Conservation (phyloP, 2,329 filamentous ascomycete genomes). For the Gliomastix tumulicola region DNA sequence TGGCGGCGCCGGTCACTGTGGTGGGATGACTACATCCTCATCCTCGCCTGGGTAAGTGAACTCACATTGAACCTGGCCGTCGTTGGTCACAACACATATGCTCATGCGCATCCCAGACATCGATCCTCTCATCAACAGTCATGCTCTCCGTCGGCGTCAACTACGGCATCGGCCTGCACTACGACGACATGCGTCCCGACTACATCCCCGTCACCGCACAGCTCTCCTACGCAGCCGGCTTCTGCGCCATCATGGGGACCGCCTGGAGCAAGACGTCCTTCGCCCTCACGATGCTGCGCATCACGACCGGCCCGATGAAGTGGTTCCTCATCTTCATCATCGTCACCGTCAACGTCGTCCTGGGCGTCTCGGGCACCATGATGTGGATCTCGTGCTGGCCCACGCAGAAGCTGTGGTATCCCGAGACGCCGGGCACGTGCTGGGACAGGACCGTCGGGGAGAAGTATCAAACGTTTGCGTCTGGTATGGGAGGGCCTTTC, state of each 20-base stretch:
- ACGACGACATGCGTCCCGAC: slow-evolving; percentile 1
- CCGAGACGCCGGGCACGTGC: slow-evolving; percentile 15
- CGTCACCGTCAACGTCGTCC: slow-evolving; percentile 12
- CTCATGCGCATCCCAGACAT: not conserved
- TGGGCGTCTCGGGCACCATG: not conserved
- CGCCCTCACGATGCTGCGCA: slow-evolving; percentile 16
- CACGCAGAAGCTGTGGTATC: slow-evolving; percentile 16
- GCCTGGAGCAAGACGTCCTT: slow-evolving; percentile 22
- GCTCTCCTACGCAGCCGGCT: slow-evolving; percentile 1
- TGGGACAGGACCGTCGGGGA: slow-evolving; percentile 10
- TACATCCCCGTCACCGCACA: slow-evolving; percentile 1
- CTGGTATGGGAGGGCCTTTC: too few species aligned
- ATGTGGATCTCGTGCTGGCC: slow-evolving; percentile 14
- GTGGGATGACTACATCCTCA: slow-evolving; percentile 15
- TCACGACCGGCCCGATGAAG: slow-evolving; percentile 11
- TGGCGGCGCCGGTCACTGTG: slow-evolving; percentile 9
- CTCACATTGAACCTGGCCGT: too few species aligned
- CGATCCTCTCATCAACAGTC: not conserved
- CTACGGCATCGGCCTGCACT: slow-evolving; percentile 4
- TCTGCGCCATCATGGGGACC: slow-evolving; percentile 15
- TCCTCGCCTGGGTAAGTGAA: slow-evolving; percentile 10
- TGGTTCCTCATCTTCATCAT: slow-evolving; percentile 17
- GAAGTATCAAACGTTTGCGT: slow-evolving; percentile 9
- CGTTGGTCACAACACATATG: too few species aligned
- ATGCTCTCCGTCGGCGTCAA: slow-evolving; percentile 5